A percentile compares a stretch with the other conserved stretches of the same genome.
Conservation (phyloP, 169 alveolate genomes). For the Babesia bigemina region DNA sequence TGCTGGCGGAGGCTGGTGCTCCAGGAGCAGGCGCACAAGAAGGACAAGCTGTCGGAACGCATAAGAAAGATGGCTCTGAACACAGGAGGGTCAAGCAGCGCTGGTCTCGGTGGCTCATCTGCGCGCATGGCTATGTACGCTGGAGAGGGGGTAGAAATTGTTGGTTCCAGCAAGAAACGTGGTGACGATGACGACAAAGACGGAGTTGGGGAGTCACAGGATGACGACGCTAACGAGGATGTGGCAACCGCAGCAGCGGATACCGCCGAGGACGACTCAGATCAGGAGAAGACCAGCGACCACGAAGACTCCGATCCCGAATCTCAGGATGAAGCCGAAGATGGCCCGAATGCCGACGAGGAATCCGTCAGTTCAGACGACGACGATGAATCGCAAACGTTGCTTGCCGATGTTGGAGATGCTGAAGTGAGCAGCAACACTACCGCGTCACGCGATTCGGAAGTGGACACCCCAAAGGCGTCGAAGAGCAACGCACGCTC, state of each 20-base stretch:
- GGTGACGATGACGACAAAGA: conserved; percentile 31
- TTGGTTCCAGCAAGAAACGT: conserved; percentile 16
- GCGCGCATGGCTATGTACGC: conserved; percentile 41
- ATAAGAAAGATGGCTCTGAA: conserved; percentile 52
- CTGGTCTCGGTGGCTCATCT: conserved; percentile 14
- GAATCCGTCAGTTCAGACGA: conserved; percentile 17
- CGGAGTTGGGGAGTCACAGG: not conserved
- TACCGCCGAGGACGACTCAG: conserved; percentile 67
- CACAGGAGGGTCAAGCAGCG: conserved; percentile 40
- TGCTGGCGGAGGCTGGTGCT: conserved; percentile 55
- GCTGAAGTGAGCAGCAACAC: conserved; percentile 1
- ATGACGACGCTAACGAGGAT: conserved; percentile 62
- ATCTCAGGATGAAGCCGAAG: conserved; percentile 46
- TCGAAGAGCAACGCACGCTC: not conserved
- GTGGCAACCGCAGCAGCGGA: conserved; percentile 67
- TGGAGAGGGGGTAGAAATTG: conserved; percentile 68
- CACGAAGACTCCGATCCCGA: conserved; percentile 54
- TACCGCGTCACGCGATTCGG: not conserved
- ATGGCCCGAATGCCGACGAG: conserved; percentile 20
- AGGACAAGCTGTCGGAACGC: conserved; percentile 53
- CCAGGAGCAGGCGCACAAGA: conserved; percentile 41
- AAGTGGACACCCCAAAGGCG: not conserved
- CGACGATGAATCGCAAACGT: not conserved
- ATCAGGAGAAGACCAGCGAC: conserved; percentile 73
- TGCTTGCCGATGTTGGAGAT: conserved; percentile 36